These are phyloP conservation scores for Paramecium tetraurelia DNA, from an alignment of 73 alveolate genomes.

Conservation along the genomic window DNA sequence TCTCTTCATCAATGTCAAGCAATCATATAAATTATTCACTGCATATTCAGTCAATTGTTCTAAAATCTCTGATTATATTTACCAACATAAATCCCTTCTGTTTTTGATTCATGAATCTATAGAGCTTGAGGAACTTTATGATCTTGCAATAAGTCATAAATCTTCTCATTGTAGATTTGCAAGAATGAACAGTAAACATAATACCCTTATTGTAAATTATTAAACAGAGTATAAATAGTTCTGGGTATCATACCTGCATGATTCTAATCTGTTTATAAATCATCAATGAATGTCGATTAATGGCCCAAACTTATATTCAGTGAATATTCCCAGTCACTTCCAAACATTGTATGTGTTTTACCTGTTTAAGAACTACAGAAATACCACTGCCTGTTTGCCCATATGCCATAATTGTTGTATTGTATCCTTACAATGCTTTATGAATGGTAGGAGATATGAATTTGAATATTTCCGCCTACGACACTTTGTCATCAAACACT, in stretches of 20 bases:
- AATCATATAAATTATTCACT: constrained; percentile 68
- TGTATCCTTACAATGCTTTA: constrained; percentile 68
- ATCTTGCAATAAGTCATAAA: constrained; percentile 53
- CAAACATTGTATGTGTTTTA: constrained; percentile 74
- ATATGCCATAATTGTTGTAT: constrained; percentile 73
- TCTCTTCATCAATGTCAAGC: constrained; percentile 73
- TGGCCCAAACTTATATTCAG: background rate
- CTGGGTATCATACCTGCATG: constrained; percentile 64
- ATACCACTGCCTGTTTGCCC: constrained; percentile 81
- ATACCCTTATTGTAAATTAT: background rate
- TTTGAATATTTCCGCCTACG: constrained; percentile 55
- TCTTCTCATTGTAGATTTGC: constrained; percentile 57
- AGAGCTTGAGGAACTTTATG: constrained; percentile 34
- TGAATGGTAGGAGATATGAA: constrained; percentile 37
- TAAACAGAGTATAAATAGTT: constrained; percentile 46
- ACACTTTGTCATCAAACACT: constrained; percentile 45
- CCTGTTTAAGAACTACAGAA: constrained; percentile 12
- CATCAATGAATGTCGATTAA: constrained; percentile 47
- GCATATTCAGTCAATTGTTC: constrained; percentile 80
- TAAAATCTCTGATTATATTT: background rate
- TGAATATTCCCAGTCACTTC: constrained; percentile 67
- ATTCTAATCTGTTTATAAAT: constrained; percentile 39
- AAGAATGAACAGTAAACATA: constrained; percentile 59
- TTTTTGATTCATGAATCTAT: constrained; percentile 56
- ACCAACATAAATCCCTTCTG: constrained; percentile 60